These are phyloP conservation scores for Aeschynomene evenia DNA, from an alignment of 306 rosid genomes.

Conservation along the genomic window DNA sequence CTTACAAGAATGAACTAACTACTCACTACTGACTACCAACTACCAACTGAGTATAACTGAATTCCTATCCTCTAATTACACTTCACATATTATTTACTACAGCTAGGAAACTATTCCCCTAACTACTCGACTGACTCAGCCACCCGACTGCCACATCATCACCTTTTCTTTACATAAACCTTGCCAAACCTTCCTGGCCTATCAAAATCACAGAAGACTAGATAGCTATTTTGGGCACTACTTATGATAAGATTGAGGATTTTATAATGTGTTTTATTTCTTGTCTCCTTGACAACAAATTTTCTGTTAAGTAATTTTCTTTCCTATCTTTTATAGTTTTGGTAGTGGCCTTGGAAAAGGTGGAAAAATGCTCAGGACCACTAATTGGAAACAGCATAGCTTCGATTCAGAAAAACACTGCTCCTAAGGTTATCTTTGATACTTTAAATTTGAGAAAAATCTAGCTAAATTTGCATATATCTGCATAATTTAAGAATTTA, in stretches of 20 bases:
- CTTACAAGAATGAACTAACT: too few relatives aligned
- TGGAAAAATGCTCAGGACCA: conserved; percentile 80
- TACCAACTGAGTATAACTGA: too few relatives aligned
- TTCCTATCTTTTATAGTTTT: conserved; percentile 50
- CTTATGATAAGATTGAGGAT: conserved; percentile 10
- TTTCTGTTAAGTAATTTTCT: conserved; percentile 24
- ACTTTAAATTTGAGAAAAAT: conserved; percentile 6
- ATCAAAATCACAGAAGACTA: not conserved
- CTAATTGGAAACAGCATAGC: conserved; percentile 88
- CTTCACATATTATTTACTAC: too few relatives aligned
- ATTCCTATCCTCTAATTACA: too few relatives aligned
- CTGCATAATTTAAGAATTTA: conserved; percentile 6
- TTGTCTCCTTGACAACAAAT: not conserved
- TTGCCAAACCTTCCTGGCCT: too few relatives aligned
- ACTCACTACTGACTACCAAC: too few relatives aligned
- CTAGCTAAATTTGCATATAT: conserved; percentile 17
- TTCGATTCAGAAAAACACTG: conserved; percentile 89
- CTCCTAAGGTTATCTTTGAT: conserved; percentile 72
- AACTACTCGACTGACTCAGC: too few relatives aligned
- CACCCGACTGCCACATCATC: too few relatives aligned
- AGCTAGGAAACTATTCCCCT: too few relatives aligned
- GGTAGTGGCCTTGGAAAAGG: conserved; percentile 94
- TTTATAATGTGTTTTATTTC: not conserved
- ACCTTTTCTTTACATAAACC: too few relatives aligned
- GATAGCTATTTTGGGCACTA: not conserved